Conservation (phyloP, 352 stramenopile genomes). For the Phytophthora multivora region DNA sequence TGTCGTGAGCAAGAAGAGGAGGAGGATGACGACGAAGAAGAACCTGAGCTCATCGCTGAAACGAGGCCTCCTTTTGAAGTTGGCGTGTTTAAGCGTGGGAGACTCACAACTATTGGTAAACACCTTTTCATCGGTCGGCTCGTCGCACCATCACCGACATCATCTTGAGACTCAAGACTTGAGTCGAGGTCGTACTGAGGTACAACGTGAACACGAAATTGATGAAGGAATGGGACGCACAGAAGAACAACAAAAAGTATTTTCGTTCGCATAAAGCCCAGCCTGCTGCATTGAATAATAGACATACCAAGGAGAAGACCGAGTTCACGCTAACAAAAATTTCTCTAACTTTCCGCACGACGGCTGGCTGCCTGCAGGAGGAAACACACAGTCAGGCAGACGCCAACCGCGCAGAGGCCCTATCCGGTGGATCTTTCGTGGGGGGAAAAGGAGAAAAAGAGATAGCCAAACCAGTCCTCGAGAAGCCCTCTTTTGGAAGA, state of each 20-base stretch:
- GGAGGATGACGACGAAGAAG: constrained; percentile 29
- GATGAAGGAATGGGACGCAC: too few species aligned
- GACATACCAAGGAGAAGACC: constrained; percentile 66
- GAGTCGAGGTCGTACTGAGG: too few species aligned
- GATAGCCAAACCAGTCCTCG: constrained; percentile 45
- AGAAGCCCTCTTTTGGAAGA: constrained; percentile 47
- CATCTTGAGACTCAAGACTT: too few species aligned
- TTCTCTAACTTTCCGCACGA: constrained; percentile 79
- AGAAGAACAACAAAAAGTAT: constrained; percentile 39
- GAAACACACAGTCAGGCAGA: constrained; percentile 47
- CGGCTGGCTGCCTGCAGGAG: constrained; percentile 34
- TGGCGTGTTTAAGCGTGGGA: constrained; percentile 53
- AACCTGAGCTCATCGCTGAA: constrained; percentile 9
- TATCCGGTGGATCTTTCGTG: constrained; percentile 69
- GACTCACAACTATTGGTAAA: constrained; percentile 43
- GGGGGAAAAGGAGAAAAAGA: constrained; percentile 63
- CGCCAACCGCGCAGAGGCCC: constrained; percentile 52
- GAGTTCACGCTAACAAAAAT: constrained; percentile 68
- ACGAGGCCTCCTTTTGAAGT: constrained; percentile 22
- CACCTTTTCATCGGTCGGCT: constrained; percentile 53
- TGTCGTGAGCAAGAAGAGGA: constrained; percentile 29
- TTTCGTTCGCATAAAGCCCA: constrained; percentile 63
- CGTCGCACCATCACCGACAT: constrained; percentile 26
- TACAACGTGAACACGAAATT: too few species aligned
- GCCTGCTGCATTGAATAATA: constrained; percentile 81